Evolutionary conservation across 2,329 filamentous ascomycete genomes (phyloP).

Genomic region (Penicillium sp.): DNA sequence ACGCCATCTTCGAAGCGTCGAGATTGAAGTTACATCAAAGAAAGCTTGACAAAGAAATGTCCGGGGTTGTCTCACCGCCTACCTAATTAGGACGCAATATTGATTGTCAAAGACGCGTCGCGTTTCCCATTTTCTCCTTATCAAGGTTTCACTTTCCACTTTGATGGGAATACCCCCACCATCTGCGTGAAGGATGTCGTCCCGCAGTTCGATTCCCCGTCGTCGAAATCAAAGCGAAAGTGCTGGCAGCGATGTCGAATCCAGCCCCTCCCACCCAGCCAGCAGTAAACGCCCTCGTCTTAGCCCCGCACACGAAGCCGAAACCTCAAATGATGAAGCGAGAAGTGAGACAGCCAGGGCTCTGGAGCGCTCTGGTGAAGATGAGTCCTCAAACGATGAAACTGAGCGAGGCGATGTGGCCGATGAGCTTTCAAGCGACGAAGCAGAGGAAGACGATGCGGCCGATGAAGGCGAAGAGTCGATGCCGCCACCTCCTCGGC

Average conservation of each 20-base stretch:
- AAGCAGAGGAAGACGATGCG: background rate
- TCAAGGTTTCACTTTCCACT: conserved; percentile 5
- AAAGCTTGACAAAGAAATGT: conserved; percentile 12
- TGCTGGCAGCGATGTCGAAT: conserved; percentile 20
- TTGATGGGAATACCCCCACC: background rate
- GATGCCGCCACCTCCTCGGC: background rate
- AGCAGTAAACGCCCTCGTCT: conserved; percentile 36
- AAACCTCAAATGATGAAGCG: background rate
- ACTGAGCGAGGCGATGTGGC: background rate
- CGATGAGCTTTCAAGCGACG: background rate
- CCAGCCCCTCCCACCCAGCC: conserved; percentile 26
- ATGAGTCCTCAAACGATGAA: background rate
- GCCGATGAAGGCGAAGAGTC: conserved; percentile 2
- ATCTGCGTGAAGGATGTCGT: conserved; percentile 25
- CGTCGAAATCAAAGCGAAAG: conserved; percentile 23
- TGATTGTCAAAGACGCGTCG: conserved; percentile 30
- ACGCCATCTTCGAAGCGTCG: conserved; percentile 22
- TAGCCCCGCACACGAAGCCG: conserved; percentile 21
- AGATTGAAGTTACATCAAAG: conserved; percentile 3
- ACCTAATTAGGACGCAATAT: conserved; percentile 15
- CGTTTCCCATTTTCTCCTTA: conserved; percentile 14
- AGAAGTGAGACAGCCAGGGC: background rate
- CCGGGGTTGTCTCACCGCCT: conserved; percentile 25
- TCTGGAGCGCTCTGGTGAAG: background rate
- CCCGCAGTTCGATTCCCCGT: conserved; percentile 23